Evolutionary conservation across 768 basidiomycete species (phyloP), one percentile per base, ranked within the genome.

Genomic region (Bullera alba): DNA sequence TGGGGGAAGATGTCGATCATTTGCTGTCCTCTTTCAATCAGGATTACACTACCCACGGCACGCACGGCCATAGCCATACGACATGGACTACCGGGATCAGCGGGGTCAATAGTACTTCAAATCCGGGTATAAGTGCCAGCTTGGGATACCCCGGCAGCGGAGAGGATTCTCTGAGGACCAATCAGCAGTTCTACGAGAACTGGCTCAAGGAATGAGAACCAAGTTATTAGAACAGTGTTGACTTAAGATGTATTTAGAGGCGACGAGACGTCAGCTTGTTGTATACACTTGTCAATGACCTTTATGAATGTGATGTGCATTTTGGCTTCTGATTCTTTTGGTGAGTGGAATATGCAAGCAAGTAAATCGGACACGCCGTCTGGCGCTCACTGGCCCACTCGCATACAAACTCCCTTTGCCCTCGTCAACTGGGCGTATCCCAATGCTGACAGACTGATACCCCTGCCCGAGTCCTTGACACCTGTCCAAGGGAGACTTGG

Each of bases 401-500:
- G 64, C 67, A 71, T 72, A 55, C 65, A 63, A n/a, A 74, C 55
- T 6, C 56, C 57, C 57, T 74, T 74, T 23, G 67, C 57, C 42
- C 69, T 53, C 10, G 68, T 70, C 27, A 74, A 52, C 34, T 70
- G 66, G 42, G 71, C 70, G 46, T 69, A 74, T 1, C 70, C 69
- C 44, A 62, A 90, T 65, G 84, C 83, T 69, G 87, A 89, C 60
- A 97, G 74, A 63, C 87, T 91, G 53, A 96, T 76, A 1, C 93
- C 95, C 25, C 91, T 77, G 22, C 95, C 95, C 48, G 86, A 90
- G 62, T 95, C 76, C 77, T 96, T 97, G 41, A 88, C 84, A 2
- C 93, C 95, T 2, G 84, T 87, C 95, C 95, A 99, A 0, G 87
- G 80, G 1, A 97, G 76, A 4, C 91, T 89, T 1, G 95, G 93